These are phyloP conservation scores for Carex myosuroides DNA, from an alignment of 176 grass and related monocot species.

Conservation along the genomic window DNA sequence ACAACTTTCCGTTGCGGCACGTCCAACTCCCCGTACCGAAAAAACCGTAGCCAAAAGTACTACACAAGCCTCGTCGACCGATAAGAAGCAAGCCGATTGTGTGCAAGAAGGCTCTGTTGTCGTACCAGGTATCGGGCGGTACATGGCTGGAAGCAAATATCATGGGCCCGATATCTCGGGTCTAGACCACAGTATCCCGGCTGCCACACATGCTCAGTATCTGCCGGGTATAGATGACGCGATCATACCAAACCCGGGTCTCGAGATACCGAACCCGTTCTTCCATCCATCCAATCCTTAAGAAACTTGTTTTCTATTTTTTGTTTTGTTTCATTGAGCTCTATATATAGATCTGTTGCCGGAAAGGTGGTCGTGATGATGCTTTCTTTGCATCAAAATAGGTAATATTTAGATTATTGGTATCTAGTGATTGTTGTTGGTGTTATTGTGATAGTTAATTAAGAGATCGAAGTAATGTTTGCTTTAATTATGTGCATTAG, in stretches of 20 bases:
- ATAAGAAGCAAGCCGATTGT: conserved; percentile 18
- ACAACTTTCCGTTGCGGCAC: conserved; percentile 32
- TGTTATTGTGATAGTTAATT: background rate
- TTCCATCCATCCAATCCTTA: conserved; percentile 16
- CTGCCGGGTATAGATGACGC: conserved; percentile 73
- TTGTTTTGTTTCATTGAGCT: background rate
- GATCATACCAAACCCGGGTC: conserved; percentile 76
- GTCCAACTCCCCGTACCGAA: conserved; percentile 11
- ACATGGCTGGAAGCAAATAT: conserved; percentile 29
- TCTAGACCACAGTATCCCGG: conserved; percentile 73
- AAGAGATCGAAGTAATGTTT: background rate
- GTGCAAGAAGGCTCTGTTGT: conserved; percentile 41
- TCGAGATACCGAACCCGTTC: conserved; percentile 83
- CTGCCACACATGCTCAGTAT: conserved; percentile 41
- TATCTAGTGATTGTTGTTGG: background rate
- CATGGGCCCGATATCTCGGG: conserved; percentile 33
- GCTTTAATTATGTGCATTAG: background rate
- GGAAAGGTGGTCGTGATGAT: background rate
- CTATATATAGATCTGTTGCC: background rate
- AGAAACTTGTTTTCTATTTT: background rate
- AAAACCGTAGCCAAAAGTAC: background rate
- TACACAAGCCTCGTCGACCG: background rate
- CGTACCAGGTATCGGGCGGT: conserved; percentile 55
- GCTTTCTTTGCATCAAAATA: background rate
- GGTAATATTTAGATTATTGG: background rate